Evolutionary conservation across 1,284 basidiomycete genomes (phyloP), one percentile per base, ranked within the genome.

Genomic region (Trametes polyzona): DNA sequence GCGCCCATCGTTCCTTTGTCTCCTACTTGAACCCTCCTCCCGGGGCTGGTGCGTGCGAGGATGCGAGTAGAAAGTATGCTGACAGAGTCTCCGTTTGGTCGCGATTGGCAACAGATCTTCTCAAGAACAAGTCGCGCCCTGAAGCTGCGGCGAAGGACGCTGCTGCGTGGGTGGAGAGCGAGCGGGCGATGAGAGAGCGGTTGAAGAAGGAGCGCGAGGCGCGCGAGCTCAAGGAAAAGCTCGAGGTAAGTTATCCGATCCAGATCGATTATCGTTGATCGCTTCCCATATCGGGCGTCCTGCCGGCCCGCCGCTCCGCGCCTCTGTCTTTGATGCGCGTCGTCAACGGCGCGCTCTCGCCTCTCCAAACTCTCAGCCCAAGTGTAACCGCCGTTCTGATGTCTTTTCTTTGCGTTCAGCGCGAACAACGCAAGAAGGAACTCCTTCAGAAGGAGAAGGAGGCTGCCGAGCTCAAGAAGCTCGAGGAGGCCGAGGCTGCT

Each of bases 61-160:
- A 16, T 26, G 33, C 43, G 44, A 14, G 23, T 49, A 19, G 60
- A 47, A 49, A 47, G 57, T 55, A 55, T 64, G 65, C 68, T 72
- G 68, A 72, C 63, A 35, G 41, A 41, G 32, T 55, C 37, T 37
- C 12, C 19, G 23, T 46, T 54, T 58, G 40, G 23, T 24, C 32
- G 47, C 23, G 24, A 57, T 39, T 16, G 32, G 19, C 35, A 1
- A 51, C 67, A 90, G 88, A 92, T 73, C 69, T 94, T 55, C 75
- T 94, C 58, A 87, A 87, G 74, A 88, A 92, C 75, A 93, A 93
- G 76, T 86, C 85, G 17, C 78, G 86, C 48, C 91, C 92, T 2
- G 86, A 90, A 66, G 75, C 78, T 4, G 90, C 90, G 29, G 86
- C 89, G 5, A 73, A 77, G 35, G 84, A 81, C 17, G 86, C 85